Base-by-base conservation (phyloP, 768 basidiomycete genomes). In the Mycena vitilis region DNA sequence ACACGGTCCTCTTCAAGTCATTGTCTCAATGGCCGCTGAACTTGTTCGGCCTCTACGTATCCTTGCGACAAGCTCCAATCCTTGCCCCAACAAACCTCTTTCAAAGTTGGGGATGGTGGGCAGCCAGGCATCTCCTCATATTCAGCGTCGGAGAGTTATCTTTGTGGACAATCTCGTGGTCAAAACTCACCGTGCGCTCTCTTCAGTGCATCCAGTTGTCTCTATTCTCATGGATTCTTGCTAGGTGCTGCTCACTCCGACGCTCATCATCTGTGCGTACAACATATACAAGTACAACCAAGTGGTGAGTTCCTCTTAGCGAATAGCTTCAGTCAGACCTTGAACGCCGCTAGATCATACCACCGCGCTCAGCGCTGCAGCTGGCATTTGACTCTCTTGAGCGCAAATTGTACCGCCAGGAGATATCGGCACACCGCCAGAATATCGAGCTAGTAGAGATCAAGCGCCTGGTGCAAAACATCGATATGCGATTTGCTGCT, bases 231-330 rank as follows among this genome's bases (percentile, higher is more conserved):
- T 11, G 30, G 23, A 30, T 45, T 63, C 34, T 53, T 18, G 20
- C 18, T 42, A 71, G 71, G 56, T 63, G 9, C 49, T 71, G 25
- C n/a, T 69, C 25, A 51, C 20, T 16, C 71, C 71, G 4, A 23
- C 67, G 37, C 55, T 71, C 13, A 4, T 49, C 44, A 34, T 71
- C n/a, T 64, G 59, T n/a, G 36, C 42, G 6, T 58, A 69, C 34
- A 15, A 22, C 34, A 58, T 68, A 58, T 71, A 71, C 57, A 57
- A 59, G 44, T 68, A 71, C 36, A 60, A 53, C 34, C 64, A 60
- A 55, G 63, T 63, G 12, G 59, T 67, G 20, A 30, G 63, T 65
- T 36, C 36, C n/a, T 59, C 42, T 20, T 1, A 16, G 11, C 16
- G 5, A 51, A 16, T 45, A 37, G 23, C 20, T 56, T 22, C 20